Conservation (phyloP, 208 protist genomes). For the Trypanosomatidae sp. region DNA sequence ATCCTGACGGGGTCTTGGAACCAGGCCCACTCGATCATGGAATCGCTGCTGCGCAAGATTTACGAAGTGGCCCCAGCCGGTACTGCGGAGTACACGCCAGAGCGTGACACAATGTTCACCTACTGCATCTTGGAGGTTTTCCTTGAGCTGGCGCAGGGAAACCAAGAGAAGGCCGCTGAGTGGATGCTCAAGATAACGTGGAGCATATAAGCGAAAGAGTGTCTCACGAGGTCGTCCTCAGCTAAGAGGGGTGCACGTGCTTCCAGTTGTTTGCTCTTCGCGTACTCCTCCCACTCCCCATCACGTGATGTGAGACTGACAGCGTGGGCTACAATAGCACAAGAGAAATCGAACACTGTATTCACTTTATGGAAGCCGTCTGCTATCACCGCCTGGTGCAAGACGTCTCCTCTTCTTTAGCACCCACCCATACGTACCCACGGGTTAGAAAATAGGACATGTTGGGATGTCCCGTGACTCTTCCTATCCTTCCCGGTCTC, state of each 20-base stretch:
- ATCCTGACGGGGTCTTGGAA: conserved; percentile 84
- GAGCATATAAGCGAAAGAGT: conserved; percentile 30
- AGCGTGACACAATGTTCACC: conserved; percentile 66
- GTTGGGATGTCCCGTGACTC: too few relatives aligned
- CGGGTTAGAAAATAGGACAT: not conserved
- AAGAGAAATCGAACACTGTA: not conserved
- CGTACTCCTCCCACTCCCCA: not conserved
- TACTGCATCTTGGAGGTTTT: conserved; percentile 82
- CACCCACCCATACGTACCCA: not conserved
- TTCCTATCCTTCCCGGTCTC: too few relatives aligned
- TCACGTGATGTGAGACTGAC: not conserved
- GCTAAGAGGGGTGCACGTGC: not conserved
- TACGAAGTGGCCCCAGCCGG: conserved; percentile 51
- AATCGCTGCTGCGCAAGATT: conserved; percentile 80
- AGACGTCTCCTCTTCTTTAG: not conserved
- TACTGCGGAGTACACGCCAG: conserved; percentile 53
- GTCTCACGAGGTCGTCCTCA: not conserved
- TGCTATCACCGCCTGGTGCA: not conserved
- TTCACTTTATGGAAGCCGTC: not conserved
- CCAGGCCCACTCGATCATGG: conserved; percentile 73
- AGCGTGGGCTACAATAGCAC: not conserved
- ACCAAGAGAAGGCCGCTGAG: conserved; percentile 81
- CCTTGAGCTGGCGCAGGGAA: conserved; percentile 83
- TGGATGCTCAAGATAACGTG: conserved; percentile 69
- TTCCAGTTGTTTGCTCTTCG: not conserved